Evolutionary conservation across 805 yeast species (phyloP), one percentile per base, ranked within the genome.

Genomic region (Starmerella geochares): DNA sequence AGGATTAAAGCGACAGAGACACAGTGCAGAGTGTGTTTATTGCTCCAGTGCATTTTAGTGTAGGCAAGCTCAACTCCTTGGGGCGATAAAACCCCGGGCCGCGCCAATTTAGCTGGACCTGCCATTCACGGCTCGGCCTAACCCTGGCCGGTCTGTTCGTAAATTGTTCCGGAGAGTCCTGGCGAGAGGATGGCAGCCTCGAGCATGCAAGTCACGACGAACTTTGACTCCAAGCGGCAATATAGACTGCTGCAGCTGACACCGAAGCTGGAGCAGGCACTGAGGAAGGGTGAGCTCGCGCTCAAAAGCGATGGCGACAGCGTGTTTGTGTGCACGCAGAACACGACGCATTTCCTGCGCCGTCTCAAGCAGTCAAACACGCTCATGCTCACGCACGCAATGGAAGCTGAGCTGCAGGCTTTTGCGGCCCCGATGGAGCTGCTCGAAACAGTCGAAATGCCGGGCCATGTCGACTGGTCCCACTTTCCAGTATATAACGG

Each of bases 301-400:
- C 46, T 59, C 17, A 38, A 42, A 14, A 49, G 60, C 33, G 32
- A 32, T 3, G 39, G 31, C 10, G 49, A 48, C 10, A 42, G 32
- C 3, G 53, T 58, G 3, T 39, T 19, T 11, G 50, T 56, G 11
- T 59, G 62, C 48, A 58, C 62, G 1, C 23, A 32, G 3, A 23
- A 46, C 21, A 16, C 50, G 11, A 59, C 62, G 7, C 56, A 53
- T 29, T 9, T 41, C 10, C 28, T 59, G 25, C 53, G 57, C 4
- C 37, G 46, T 5, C 47, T 56, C 28, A 85, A 86, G 61, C 96
- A 90, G 64, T 83, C 96, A 7, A 87, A 90, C 63, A 76, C 90
- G 4, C 80, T 84, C n/a, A 62, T 86, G 56, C 53, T 87, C 20
- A 61, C 77, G 62, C 63, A 63, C 11, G 49, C 58, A 9, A 27